Evolutionary conservation across 345 rosid genomes (phyloP).

Genomic region (Xanthoceras sorbifolium): DNA sequence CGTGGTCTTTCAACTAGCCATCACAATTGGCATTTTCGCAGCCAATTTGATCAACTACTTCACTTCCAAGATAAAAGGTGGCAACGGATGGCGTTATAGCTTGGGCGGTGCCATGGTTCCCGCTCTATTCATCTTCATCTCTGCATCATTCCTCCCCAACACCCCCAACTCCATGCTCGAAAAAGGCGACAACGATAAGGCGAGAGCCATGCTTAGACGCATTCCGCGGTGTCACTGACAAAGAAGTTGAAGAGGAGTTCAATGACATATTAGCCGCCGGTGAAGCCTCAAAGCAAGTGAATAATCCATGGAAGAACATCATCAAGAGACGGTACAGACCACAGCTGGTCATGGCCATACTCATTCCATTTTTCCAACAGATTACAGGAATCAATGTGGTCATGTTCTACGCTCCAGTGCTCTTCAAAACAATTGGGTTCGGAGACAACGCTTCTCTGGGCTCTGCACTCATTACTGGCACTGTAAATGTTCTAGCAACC

Average conservation of each 20-base stretch:
- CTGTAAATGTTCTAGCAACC: no score
- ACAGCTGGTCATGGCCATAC: constrained; percentile 32
- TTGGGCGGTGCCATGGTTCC: constrained; percentile 41
- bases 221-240: constrained; percentile 28
- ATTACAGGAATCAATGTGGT: constrained; percentile 49
- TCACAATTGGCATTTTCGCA: constrained; percentile 35
- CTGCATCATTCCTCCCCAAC: constrained; percentile 28
- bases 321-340: constrained; percentile 32
- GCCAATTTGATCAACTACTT: constrained; percentile 37
- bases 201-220: constrained; percentile 20
- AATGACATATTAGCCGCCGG: constrained; percentile 33
- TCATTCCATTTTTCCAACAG: constrained; percentile 40
- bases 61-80: constrained; percentile 21
- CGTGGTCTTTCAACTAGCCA: constrained; percentile 31
- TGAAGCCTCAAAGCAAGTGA: constrained; percentile 23
- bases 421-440: constrained; percentile 39
- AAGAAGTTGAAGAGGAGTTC: constrained; percentile 41
- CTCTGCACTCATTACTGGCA: no score
- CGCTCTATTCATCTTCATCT: constrained; percentile 17
- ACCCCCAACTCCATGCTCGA: constrained; percentile 48
- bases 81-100: no score
- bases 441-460: constrained; percentile 32
- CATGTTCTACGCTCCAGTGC: constrained; percentile 44
- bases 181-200: constrained; percentile 26
- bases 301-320: constrained; percentile 33